These are phyloP conservation scores for Xanthoceras sorbifolium DNA, from an alignment of 345 rosid genomes.

Conservation along the genomic window DNA sequence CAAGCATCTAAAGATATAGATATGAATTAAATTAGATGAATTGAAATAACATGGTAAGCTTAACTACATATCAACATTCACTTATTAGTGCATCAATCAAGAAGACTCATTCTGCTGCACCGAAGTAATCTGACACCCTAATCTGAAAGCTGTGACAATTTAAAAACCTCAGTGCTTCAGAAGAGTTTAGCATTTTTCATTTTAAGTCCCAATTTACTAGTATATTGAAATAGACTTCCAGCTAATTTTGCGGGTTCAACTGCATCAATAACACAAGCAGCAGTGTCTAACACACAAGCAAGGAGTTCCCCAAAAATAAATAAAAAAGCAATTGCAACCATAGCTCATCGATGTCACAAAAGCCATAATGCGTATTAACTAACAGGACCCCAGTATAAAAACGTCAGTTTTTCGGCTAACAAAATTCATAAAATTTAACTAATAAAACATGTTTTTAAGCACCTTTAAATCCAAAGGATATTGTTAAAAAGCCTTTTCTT, in stretches of 20 bases:
- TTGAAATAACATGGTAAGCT: neutral
- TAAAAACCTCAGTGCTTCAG: neutral
- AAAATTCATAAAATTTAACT: too few species aligned
- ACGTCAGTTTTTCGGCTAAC: too few species aligned
- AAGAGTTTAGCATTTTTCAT: neutral
- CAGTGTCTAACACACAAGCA: neutral
- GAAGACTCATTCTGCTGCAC: conserved; percentile 3
- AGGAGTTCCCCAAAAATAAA: neutral
- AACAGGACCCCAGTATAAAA: too few species aligned
- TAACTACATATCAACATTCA: neutral
- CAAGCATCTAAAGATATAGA: neutral
- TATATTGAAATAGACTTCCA: neutral
- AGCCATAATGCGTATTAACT: neutral
- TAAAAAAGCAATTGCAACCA: neutral
- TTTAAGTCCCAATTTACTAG: neutral
- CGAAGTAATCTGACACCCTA: neutral
- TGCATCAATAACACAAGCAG: neutral
- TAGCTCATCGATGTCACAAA: neutral
- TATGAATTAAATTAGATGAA: neutral
- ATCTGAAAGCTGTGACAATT: neutral
- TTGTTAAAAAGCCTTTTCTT: too few species aligned
- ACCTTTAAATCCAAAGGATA: too few species aligned
- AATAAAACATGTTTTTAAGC: too few species aligned
- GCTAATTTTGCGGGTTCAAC: neutral
- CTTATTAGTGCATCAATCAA: neutral